A percentile compares a stretch with the other conserved stretches of the same genome.
phyloP scores from a whole-genome alignment of 2,329 filamentous ascomycete species.

The Leptographium flavum region DNA sequence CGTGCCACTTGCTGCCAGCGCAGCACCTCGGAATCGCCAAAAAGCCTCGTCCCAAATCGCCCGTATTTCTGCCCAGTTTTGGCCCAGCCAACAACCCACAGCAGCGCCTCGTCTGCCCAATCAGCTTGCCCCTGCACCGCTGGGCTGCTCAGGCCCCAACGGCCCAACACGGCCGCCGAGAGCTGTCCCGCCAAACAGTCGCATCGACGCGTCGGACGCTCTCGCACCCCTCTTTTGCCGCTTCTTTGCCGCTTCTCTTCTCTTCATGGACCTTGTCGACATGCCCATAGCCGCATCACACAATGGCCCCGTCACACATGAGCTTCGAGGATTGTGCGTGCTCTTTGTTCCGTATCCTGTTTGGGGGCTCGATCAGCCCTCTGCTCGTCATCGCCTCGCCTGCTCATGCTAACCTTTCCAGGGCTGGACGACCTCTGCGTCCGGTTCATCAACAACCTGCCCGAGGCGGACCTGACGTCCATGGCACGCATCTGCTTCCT shows the following conservation, averaged over 20 bases:
- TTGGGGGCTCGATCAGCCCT: no score
- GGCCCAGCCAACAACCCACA: no score
- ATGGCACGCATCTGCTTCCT: conserved; percentile 96
- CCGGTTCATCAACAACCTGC: conserved; percentile 95
- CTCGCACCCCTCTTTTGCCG: neutral
- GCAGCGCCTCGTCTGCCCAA: no score
- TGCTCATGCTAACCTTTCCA: conserved; percentile 19
- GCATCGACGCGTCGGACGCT: neutral
- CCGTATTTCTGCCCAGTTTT: no score
- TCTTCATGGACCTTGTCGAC: conserved; percentile 23
- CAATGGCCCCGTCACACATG: conserved; percentile 67
- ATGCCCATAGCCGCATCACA: conserved; percentile 46
- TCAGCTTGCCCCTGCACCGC: no score
- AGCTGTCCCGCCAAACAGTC: neutral
- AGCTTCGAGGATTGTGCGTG: conserved; percentile 72
- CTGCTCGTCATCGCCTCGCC: neutral
- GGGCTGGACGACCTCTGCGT: conserved; percentile 96
- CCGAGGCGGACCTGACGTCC: conserved; percentile 75
- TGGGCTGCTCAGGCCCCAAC: neutral
- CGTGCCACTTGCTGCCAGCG: no score
- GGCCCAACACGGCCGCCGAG: neutral
- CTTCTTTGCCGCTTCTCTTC: neutral
- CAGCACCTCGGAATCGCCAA: no score
- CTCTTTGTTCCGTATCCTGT: no score
- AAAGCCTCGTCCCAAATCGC: no score